These are phyloP conservation scores for Pseudocercospora eumusae DNA, from an alignment of 2,329 filamentous ascomycete species.

Conservation along the genomic window DNA sequence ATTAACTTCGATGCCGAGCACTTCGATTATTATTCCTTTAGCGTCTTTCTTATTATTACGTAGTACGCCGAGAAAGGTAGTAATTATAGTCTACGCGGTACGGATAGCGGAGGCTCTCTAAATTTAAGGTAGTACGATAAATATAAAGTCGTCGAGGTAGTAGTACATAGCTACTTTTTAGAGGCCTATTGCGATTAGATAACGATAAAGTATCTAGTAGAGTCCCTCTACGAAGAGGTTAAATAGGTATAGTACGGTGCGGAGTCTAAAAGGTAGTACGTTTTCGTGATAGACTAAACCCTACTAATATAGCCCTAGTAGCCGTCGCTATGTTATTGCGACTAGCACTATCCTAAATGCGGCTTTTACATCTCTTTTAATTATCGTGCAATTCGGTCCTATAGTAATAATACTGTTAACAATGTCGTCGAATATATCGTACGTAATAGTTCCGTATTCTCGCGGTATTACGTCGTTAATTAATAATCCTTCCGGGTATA, in stretches of 20 bases:
- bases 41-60: too few species aligned
- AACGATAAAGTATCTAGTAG: too few species aligned
- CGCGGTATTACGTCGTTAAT: not conserved
- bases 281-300: too few species aligned
- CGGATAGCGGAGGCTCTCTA: too few species aligned
- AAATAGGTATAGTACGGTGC: not conserved
- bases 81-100: too few species aligned
- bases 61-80: too few species aligned
- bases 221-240: not conserved
- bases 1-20: too few species aligned
- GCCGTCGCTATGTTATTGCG: too few species aligned
- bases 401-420: not conserved
- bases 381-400: too few species aligned
- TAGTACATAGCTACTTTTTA: not conserved
- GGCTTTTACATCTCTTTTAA: not conserved
- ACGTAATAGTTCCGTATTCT: not conserved
- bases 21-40: too few species aligned
- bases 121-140: too few species aligned
- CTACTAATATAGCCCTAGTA: not conserved
- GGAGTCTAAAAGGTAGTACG: not conserved
- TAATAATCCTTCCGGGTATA: not conserved
- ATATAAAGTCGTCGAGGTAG: not conserved
- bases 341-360: not conserved
- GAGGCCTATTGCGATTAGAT: too few species aligned
- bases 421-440: not conserved